Evolutionary conservation across 2,329 filamentous ascomycete species (phyloP), one percentile per base, ranked within the genome.

Genomic region (Colletotrichum destructivum): DNA sequence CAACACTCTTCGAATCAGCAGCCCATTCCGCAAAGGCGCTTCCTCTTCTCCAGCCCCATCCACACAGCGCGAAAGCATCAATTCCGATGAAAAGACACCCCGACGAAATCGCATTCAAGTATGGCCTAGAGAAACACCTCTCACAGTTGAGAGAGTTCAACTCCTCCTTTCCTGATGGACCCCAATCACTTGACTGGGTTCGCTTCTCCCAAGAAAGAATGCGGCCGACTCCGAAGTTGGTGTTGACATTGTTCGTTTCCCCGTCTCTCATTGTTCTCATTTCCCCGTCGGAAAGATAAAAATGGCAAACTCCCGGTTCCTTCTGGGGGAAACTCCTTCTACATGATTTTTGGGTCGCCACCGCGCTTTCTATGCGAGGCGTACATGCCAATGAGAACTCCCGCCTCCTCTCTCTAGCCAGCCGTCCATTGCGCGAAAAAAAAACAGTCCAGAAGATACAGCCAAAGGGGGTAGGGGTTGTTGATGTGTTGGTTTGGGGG

Each of bases 331-430:
- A 74, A 74, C 71, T 74, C 73, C 67, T 66, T 74, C 73, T 73
- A 74, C 73, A 74, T 73, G 73, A 74, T 62, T 74, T 73, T 74
- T 73, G 57, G 57, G 38, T 68, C 64, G 71, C 73, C 73, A 63
- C 23, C 63, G 73, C 73, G 62, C 26, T 71, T 64, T 70, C 67
- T 64, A 66, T 65, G 71, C 71, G 73, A 62, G 73, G 73, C 71
- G 67, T 74, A 74, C 73, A 74, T 73, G 73, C 71, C 63, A 74
- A 73, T 73, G 69, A 71, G 69, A 65, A 69, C 64, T 69, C 64
- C 69, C 52, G 44, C 64, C 60, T 65, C 35, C 57, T 68, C 68
- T 72, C 68, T 74, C 73, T 74, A 74, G 66, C 73, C 73, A 71
- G 71, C 66, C 63, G 42, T 68, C 67, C 67, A 63, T 63, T 31